These are phyloP conservation scores for Serendipita sp. DNA, from an alignment of 1,284 basidiomycete species.

Conservation along the genomic window DNA sequence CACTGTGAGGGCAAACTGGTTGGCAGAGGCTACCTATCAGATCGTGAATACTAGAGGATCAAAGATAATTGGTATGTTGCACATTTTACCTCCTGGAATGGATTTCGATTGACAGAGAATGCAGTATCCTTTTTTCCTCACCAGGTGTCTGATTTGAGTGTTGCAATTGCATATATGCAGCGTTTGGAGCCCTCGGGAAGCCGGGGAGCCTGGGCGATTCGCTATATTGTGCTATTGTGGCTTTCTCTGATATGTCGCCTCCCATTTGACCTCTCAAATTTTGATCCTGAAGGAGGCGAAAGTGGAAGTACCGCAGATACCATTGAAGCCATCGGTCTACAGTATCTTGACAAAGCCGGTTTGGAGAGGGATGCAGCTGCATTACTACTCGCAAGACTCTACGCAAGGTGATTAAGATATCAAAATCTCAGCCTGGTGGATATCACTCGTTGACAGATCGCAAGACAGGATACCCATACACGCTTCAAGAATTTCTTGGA, in stretches of 20 bases:
- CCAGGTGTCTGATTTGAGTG: constrained; percentile 65
- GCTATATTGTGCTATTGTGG: constrained; percentile 83
- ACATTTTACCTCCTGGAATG: neutral
- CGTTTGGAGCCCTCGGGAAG: constrained; percentile 32
- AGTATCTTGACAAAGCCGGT: constrained; percentile 53
- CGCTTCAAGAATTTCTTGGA: constrained; percentile 38
- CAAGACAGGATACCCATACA: constrained; percentile 47
- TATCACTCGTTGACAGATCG: neutral
- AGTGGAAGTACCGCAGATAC: constrained; percentile 33
- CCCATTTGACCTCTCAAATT: constrained; percentile 80
- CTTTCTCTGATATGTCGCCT: constrained; percentile 87
- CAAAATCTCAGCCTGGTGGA: neutral
- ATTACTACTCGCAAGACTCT: constrained; percentile 57
- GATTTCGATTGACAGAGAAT: neutral
- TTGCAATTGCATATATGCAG: constrained; percentile 56
- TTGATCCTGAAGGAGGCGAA: constrained; percentile 43
- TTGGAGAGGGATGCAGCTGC: constrained; percentile 72
- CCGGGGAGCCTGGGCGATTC: constrained; percentile 56
- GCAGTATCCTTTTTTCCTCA: constrained; percentile 86
- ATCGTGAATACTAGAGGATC: constrained; percentile 85
- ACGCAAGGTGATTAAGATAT: constrained; percentile 44
- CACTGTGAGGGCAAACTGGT: constrained; percentile 30
- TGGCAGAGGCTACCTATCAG: constrained; percentile 61
- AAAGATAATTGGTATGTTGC: constrained; percentile 72
- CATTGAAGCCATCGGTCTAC: constrained; percentile 48